These are phyloP conservation scores for Alternaria ethzedia DNA, from an alignment of 2,329 filamentous ascomycete species.

Conservation along the genomic window DNA sequence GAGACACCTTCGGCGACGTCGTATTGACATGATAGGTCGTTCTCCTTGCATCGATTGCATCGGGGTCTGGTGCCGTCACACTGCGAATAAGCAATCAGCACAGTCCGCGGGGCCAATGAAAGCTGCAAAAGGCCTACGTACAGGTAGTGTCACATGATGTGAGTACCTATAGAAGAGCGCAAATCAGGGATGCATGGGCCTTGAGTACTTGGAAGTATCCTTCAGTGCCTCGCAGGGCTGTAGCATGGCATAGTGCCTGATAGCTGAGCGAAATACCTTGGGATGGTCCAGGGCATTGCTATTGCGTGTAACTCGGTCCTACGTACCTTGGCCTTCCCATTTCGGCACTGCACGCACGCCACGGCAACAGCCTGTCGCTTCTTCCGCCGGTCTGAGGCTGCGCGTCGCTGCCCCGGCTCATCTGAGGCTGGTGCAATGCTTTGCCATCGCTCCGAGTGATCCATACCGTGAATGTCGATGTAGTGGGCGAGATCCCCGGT, in stretches of 20 bases:
- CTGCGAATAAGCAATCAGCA: conserved; percentile 9
- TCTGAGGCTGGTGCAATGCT: conserved; percentile 32
- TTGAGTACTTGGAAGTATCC: not conserved
- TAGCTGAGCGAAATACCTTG: not conserved
- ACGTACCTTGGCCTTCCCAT: conserved; percentile 34
- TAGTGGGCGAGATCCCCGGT: not conserved
- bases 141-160: conserved; percentile 11
- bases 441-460: conserved; percentile 30
- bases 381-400: conserved; percentile 22
- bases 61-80: conserved; percentile 31
- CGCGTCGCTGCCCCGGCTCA: conserved; percentile 27
- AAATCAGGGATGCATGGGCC: not conserved
- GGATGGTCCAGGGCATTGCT: not conserved
- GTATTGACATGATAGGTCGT: conserved; percentile 26
- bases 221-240: not conserved
- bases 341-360: conserved; percentile 31
- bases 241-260: not conserved
- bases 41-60: conserved; percentile 29
- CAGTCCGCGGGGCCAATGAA: not conserved
- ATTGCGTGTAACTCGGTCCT: not conserved
- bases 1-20: conserved; percentile 35
- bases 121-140: conserved; percentile 3
- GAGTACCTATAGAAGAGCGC: conserved; percentile 10
- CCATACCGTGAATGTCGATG: conserved; percentile 16
- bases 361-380: conserved; percentile 30